These are phyloP conservation scores for Rhipidocladum racemiflorum DNA, from an alignment of 176 grass and related monocot species.

Conservation along the genomic window DNA sequence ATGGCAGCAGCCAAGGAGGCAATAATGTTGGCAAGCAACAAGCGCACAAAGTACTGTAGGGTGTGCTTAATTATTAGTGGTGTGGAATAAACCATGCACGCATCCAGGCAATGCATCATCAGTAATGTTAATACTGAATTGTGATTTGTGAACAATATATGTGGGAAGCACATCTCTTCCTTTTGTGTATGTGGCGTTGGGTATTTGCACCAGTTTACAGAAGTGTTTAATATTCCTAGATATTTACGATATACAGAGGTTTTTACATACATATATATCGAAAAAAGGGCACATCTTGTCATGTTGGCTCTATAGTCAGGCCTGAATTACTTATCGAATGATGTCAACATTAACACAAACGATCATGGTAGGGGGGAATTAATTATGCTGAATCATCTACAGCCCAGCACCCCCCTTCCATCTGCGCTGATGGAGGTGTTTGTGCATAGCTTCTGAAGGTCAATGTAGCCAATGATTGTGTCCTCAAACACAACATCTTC, in stretches of 20 bases:
- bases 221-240: constrained; percentile 1
- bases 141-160: constrained; percentile 32
- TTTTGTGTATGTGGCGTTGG: not conserved
- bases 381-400: constrained; percentile 44
- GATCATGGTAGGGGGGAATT: not conserved
- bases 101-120: constrained; percentile 10
- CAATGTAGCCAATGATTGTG: constrained; percentile 88
- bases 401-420: constrained; percentile 54
- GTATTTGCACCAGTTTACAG: not conserved
- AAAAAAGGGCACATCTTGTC: not conserved
- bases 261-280: constrained; percentile 7
- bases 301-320: constrained; percentile 38
- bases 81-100: constrained; percentile 43
- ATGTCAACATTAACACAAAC: constrained; percentile 9
- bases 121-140: constrained; percentile 31
- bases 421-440: constrained; percentile 70
- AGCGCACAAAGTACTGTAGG: constrained; percentile 20
- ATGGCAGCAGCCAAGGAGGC: constrained; percentile 3
- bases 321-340: not conserved
- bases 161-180: constrained; percentile 18
- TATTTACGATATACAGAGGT: constrained; percentile 10
- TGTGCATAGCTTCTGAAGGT: constrained; percentile 89
- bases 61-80: not conserved
- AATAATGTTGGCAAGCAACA: constrained; percentile 37
- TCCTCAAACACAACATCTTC: constrained; percentile 66